Evolutionary conservation across 140 eudicot species (phyloP).

Genomic region (Ambrosia hybrid): DNA sequence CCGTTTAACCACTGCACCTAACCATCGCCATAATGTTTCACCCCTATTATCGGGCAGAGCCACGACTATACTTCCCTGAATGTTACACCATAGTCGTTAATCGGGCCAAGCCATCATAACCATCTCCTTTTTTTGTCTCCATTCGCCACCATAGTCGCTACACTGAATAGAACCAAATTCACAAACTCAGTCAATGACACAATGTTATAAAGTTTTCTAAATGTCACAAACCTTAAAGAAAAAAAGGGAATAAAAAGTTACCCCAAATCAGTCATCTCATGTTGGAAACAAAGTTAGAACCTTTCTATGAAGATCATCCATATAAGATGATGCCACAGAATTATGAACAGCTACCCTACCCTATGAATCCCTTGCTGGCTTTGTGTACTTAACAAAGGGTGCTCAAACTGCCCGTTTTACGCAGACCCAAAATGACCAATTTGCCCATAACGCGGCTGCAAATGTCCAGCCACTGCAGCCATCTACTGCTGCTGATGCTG

Average conservation of each 20-base stretch:
- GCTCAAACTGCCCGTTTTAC: constrained; percentile 69
- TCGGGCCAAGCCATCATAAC: too few relatives aligned
- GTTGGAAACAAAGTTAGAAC: constrained; percentile 85
- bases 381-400: constrained; percentile 60
- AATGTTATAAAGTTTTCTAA: not conserved
- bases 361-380: constrained; percentile 44
- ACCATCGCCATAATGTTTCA: too few relatives aligned
- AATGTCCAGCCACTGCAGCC: constrained; percentile 41
- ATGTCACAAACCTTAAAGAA: constrained; percentile 8
- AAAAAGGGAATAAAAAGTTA: constrained; percentile 21
- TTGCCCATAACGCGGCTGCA: constrained; percentile 61
- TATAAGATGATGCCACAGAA: constrained; percentile 46
- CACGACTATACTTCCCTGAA: too few relatives aligned
- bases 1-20: too few relatives aligned
- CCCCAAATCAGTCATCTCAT: constrained; percentile 63
- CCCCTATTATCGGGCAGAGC: too few relatives aligned
- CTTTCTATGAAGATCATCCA: constrained; percentile 79
- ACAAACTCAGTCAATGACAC: not conserved
- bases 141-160: too few relatives aligned
- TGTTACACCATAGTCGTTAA: too few relatives aligned
- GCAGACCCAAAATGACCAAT: constrained; percentile 53
- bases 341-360: constrained; percentile 54
- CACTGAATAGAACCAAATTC: too few relatives aligned
- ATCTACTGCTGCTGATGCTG: constrained; percentile 44
- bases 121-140: too few relatives aligned